Percentiles rank a stretch among this genome's conserved stretches.
Conservation (phyloP, 139 green algal genomes). For the Ettlia oleoabundans region DNA sequence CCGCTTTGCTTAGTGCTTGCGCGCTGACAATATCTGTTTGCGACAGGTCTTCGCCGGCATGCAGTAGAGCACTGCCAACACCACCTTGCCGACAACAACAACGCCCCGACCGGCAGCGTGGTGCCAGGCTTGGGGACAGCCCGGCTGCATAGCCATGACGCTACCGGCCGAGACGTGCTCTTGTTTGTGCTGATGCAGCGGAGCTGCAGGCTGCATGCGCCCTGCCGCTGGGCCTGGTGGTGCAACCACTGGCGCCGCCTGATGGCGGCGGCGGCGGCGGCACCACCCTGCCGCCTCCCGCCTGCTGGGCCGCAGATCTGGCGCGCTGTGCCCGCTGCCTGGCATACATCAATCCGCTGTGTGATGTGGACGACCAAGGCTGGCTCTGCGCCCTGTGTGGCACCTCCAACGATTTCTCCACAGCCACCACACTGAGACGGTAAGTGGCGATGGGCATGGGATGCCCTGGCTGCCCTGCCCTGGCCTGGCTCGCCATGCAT, state of each 20-base stretch:
- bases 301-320: slow-evolving; percentile 38
- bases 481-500: too few relatives aligned
- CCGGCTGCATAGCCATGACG: too few relatives aligned
- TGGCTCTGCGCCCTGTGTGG: slow-evolving; percentile 82
- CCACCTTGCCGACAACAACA: too few relatives aligned
- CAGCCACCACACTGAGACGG: slow-evolving; percentile 10
- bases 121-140: too few relatives aligned
- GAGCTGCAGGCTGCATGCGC: slow-evolving; percentile 69
- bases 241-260: slow-evolving; percentile 57
- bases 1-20: too few relatives aligned
- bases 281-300: neutral
- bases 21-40: too few relatives aligned
- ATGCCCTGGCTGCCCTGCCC: too few relatives aligned
- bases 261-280: neutral
- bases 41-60: too few relatives aligned
- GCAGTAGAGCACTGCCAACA: too few relatives aligned
- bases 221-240: slow-evolving; percentile 68
- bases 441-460: too few relatives aligned
- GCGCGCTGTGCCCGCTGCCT: slow-evolving; percentile 71
- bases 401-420: slow-evolving; percentile 16
- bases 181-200: slow-evolving; percentile 56
- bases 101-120: too few relatives aligned
- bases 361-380: slow-evolving; percentile 50
- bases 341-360: slow-evolving; percentile 74
- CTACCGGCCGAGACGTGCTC: too few relatives aligned